Percentiles rank a stretch among this genome's conserved stretches.
Conservation (phyloP, 495 filamentous ascomycete species). For the Daldinia bambusicola region DNA sequence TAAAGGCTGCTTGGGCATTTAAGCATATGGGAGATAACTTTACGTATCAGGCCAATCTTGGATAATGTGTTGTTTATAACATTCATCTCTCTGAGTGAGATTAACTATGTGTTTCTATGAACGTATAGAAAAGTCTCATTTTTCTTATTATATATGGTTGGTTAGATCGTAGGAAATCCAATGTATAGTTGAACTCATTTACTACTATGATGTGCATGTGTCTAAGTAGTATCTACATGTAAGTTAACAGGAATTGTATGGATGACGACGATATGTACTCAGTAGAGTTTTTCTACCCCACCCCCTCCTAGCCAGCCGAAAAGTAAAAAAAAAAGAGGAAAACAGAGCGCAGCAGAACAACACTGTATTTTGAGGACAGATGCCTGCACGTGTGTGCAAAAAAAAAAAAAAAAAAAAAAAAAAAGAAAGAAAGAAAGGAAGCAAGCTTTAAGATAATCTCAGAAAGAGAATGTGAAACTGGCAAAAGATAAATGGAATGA, state of each 20-base stretch:
- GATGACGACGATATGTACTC: background rate
- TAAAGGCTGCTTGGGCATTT: constrained; percentile 3
- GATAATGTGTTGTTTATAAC: constrained; percentile 9
- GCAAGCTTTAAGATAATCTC: background rate
- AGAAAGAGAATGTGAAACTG: too few relatives aligned
- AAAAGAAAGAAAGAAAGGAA: background rate
- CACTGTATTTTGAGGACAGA: background rate
- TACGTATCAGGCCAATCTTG: constrained; percentile 10
- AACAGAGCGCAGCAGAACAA: background rate
- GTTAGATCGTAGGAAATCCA: background rate
- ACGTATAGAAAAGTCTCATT: background rate
- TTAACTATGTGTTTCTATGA: background rate
- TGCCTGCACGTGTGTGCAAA: too few relatives aligned
- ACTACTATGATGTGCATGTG: background rate
- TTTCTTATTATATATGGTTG: background rate
- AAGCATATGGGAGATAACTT: constrained; percentile 5
- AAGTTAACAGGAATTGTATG: background rate
- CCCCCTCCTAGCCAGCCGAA: background rate
- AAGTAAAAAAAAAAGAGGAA: background rate
- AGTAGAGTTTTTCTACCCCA: background rate
- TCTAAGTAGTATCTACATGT: too few relatives aligned
- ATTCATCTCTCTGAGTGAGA: background rate
- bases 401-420: too few relatives aligned
- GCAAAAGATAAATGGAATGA: constrained; percentile 35
- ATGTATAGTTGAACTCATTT: background rate